Conservation (phyloP, 371 early-diverging fungal species). For the Mortierella sp. region DNA sequence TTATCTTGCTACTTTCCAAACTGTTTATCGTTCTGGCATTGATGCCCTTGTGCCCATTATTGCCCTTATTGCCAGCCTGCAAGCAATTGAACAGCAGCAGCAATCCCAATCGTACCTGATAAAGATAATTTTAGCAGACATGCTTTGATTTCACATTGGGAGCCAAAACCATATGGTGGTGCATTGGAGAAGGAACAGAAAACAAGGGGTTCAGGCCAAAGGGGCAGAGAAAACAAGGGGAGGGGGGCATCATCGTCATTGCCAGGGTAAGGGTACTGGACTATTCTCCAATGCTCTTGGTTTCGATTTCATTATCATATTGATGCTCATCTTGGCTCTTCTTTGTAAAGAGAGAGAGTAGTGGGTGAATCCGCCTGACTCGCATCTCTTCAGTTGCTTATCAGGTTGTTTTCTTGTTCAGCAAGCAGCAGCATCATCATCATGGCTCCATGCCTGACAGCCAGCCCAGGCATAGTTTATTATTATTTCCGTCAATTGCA, state of each 20-base stretch:
- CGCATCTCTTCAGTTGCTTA: not conserved
- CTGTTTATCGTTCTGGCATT: not conserved
- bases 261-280: not conserved
- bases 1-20: not conserved
- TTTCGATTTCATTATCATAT: not conserved
- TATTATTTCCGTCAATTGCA: conserved; percentile 5
- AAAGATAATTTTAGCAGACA: not conserved
- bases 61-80: not conserved
- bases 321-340: conserved; percentile 4
- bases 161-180: not conserved
- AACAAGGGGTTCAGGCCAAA: not conserved
- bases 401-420: not conserved
- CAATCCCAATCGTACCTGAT: not conserved
- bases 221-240: too few relatives aligned
- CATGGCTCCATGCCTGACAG: not conserved
- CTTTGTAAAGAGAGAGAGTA: not conserved
- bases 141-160: not conserved
- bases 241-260: not conserved
- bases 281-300: not conserved
- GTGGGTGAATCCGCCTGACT: not conserved
- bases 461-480: not conserved
- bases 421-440: not conserved
- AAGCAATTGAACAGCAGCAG: not conserved
- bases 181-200: not conserved
- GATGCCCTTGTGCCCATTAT: not conserved